Evolutionary conservation across 2,329 filamentous ascomycete genomes (phyloP).

Genomic region (Coniochaeta pulveracea): DNA sequence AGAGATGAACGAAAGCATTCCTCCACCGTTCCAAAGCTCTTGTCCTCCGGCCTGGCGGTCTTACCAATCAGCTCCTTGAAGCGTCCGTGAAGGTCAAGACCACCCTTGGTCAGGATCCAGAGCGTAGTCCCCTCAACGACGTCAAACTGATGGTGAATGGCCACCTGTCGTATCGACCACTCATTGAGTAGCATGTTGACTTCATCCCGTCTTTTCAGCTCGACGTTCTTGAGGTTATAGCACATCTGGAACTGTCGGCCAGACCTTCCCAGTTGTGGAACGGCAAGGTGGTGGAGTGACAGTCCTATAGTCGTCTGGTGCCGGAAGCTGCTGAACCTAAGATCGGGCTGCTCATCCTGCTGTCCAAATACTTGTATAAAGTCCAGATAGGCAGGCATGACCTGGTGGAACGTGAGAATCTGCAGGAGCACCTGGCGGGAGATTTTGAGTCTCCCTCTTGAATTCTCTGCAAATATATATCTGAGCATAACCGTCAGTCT

Average conservation of each 20-base stretch:
- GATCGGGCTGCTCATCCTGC: slow-evolving; percentile 17
- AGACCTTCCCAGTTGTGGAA: slow-evolving; percentile 18
- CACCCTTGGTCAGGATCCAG: slow-evolving; percentile 28
- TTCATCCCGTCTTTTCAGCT: background rate
- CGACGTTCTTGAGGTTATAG: slow-evolving; percentile 3
- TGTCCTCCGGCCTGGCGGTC: slow-evolving; percentile 19
- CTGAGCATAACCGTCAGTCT: slow-evolving; percentile 3
- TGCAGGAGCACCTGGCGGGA: slow-evolving; percentile 5
- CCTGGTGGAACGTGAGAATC: slow-evolving; percentile 22
- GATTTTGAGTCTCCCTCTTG: slow-evolving; percentile 5
- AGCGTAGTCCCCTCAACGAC: slow-evolving; percentile 19
- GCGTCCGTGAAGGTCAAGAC: slow-evolving; percentile 14
- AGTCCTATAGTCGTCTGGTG: slow-evolving; percentile 16
- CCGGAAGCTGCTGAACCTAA: slow-evolving; percentile 24
- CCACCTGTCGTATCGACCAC: slow-evolving; percentile 25
- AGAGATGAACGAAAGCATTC: slow-evolving; percentile 24
- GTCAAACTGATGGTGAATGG: slow-evolving; percentile 28
- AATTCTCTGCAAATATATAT: slow-evolving; percentile 6
- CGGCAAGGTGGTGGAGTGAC: slow-evolving; percentile 6
- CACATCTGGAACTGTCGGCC: slow-evolving; percentile 21
- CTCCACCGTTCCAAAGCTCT: slow-evolving; percentile 16
- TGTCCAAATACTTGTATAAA: slow-evolving; percentile 25
- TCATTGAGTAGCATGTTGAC: slow-evolving; percentile 7
- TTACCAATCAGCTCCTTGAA: slow-evolving; percentile 19
- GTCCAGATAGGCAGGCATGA: slow-evolving; percentile 27